Conservation (phyloP, 768 basidiomycete genomes). For the Hypholoma fasciculare region DNA sequence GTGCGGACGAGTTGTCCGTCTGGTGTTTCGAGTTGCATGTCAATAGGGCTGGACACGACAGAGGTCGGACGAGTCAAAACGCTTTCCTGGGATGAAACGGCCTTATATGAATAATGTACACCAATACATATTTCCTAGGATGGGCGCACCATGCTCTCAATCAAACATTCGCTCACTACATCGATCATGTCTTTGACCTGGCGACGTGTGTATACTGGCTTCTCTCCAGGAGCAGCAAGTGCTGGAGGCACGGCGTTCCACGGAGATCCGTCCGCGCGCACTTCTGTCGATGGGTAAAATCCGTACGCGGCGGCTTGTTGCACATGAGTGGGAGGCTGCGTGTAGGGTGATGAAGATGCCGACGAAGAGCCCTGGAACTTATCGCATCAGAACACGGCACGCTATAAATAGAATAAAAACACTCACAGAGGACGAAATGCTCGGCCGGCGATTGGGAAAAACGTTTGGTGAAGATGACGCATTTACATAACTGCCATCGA, state of each 20-base stretch:
- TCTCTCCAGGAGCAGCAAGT: slow-evolving; percentile 14
- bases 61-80: slow-evolving; percentile 18
- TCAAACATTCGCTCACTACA: slow-evolving; percentile 27
- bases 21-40: slow-evolving; percentile 14
- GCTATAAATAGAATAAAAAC: slow-evolving; percentile 12
- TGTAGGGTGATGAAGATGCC: slow-evolving; percentile 26
- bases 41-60: slow-evolving; percentile 1
- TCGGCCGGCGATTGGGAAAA: slow-evolving; percentile 21
- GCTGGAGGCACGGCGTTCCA: slow-evolving; percentile 15
- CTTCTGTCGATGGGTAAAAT: slow-evolving; percentile 8
- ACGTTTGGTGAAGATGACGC: slow-evolving; percentile 14
- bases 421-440: slow-evolving; percentile 21
- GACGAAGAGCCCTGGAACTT: slow-evolving; percentile 25
- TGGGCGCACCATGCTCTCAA: slow-evolving; percentile 26
- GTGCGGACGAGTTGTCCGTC: slow-evolving; percentile 20
- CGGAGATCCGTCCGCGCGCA: slow-evolving; percentile 9
- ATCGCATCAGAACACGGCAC: slow-evolving; percentile 9
- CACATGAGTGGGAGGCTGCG: slow-evolving; percentile 17
- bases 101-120: background rate
- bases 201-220: slow-evolving; percentile 29
- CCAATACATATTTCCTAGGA: background rate
- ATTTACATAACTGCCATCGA: slow-evolving; percentile 19
- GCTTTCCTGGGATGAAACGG: slow-evolving; percentile 16
- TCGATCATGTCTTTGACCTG: slow-evolving; percentile 32
- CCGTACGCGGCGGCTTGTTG: slow-evolving; percentile 14